Evolutionary conservation across 2,329 filamentous ascomycete genomes (phyloP), one percentile per base, ranked within the genome.

Genomic region (Teratosphaeria pseudoeucalypti): DNA sequence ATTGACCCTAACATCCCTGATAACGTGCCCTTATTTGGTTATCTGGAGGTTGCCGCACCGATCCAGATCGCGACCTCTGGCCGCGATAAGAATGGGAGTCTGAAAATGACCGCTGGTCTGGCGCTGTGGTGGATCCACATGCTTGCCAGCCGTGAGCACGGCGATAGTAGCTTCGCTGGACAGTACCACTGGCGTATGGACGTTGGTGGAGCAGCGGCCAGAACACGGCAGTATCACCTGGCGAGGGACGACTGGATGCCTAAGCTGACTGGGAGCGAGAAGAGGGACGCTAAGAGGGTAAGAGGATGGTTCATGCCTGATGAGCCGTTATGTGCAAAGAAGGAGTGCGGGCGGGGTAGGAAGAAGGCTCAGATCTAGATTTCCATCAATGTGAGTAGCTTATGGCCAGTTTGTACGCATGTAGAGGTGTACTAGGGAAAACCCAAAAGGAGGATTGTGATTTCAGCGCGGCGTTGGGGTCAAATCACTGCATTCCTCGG

Each of bases 51-150:
- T 32, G 78, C 81, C 0, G 70, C 80, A 0, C 78, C 83, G 0
- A 82, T 86, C 58, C 75, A 79, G 6, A 78, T 84, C 56, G 64
- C 69, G 9, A 65, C 73, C 11, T 68, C 70, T 10, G 70, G 71
- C 7, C 71, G 70, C 52, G 62, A 55, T 19, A 74, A 65, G 65
- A 73, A 67, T 34, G 74, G 71, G 6, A 75, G 76, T 54, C 72
- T 78, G 6, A 79, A 81, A 58, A 79, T 89, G 67, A 90, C 88
- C 0, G 87, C 87, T 12, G 83, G 85, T 62, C 79, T 92, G 7
- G 88, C 88, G 0, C 81, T 92, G 37, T 92, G 87, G 86, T 89
- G 86, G 57, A 76, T 92, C 47, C 89, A 89, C 73, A 86, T 87
- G 79, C 78, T 89, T 55, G 86, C 86, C 27, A 79, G 81, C 63